phyloP scores from a whole-genome alignment of 257 asterid genomes.

The Fraxinus anomala region DNA sequence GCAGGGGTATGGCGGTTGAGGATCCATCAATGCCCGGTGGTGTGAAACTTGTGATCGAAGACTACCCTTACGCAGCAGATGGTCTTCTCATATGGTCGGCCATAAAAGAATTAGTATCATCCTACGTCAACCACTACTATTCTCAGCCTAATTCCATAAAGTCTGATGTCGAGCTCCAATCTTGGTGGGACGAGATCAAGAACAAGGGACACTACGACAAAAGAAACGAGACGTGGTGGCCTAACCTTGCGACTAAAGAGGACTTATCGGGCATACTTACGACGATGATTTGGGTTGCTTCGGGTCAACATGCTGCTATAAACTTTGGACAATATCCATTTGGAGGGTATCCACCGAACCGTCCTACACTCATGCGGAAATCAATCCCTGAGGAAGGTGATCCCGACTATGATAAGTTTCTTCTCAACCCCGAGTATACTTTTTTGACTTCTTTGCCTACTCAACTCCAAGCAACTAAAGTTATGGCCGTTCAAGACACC shows the following conservation, averaged over 20 bases:
- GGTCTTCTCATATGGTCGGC: constrained; percentile 92
- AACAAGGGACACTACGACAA: constrained; percentile 73
- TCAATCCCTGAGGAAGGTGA: constrained; percentile 61
- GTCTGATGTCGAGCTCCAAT: constrained; percentile 74
- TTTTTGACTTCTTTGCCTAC: constrained; percentile 88
- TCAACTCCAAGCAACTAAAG: constrained; percentile 89
- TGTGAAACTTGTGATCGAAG: constrained; percentile 76
- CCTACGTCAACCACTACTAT: constrained; percentile 73
- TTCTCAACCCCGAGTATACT: constrained; percentile 58
- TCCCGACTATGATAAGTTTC: constrained; percentile 60
- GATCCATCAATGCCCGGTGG: constrained; percentile 79
- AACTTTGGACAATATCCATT: constrained; percentile 94
- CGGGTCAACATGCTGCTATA: constrained; percentile 97
- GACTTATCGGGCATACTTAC: constrained; percentile 68
- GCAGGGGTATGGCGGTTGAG: constrained; percentile 88
- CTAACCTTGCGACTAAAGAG: constrained; percentile 62
- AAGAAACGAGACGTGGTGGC: constrained; percentile 89
- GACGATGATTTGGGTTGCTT: constrained; percentile 81
- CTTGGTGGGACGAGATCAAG: constrained; percentile 92
- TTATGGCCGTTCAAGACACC: constrained; percentile 93
- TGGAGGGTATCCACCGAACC: constrained; percentile 86
- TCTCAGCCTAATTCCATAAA: constrained; percentile 58
- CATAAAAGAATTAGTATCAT: constrained; percentile 68
- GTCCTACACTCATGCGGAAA: constrained; percentile 81
- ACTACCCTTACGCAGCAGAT: constrained; percentile 92